A percentile compares a stretch with the other conserved stretches of the same genome.
Conservation (phyloP, 73 alveolate genomes). For the Stentor roeselii region DNA sequence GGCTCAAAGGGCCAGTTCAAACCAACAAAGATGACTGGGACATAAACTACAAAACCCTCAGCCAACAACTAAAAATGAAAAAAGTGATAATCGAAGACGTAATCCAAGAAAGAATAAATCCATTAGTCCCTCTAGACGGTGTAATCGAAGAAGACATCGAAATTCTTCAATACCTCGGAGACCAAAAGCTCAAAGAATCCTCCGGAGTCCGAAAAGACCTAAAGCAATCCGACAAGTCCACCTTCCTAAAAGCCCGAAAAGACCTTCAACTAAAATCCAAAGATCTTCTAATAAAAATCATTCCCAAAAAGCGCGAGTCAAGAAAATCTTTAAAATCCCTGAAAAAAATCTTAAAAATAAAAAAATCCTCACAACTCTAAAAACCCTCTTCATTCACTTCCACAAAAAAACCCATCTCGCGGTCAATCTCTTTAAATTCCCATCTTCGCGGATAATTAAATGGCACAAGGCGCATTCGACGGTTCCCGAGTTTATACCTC, state of each 20-base stretch:
- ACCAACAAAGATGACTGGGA: constrained; percentile 9
- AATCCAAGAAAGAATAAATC: neutral
- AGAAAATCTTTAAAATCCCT: neutral
- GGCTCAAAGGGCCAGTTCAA: neutral
- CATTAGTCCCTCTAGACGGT: constrained; percentile 9
- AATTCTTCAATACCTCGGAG: neutral
- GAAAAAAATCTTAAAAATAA: neutral
- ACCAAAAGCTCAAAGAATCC: neutral
- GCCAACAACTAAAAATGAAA: constrained; percentile 1
- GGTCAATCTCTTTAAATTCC: too few relatives aligned
- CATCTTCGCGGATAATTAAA: neutral
- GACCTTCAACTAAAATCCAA: neutral
- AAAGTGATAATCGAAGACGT: neutral
- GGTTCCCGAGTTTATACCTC: constrained; percentile 40
- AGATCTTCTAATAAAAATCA: neutral
- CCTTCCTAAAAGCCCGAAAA: neutral
- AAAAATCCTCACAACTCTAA: too few relatives aligned
- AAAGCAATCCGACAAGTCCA: neutral
- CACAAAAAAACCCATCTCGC: too few relatives aligned
- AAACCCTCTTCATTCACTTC: too few relatives aligned
- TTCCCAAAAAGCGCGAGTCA: neutral
- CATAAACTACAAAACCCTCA: neutral
- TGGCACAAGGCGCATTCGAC: constrained; percentile 39
- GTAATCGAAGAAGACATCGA: constrained; percentile 15
- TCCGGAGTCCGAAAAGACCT: neutral